Evolutionary conservation across 2,329 filamentous ascomycete species (phyloP), one percentile per base, ranked within the genome.

Genomic region (Ophiostoma tasmaniense): DNA sequence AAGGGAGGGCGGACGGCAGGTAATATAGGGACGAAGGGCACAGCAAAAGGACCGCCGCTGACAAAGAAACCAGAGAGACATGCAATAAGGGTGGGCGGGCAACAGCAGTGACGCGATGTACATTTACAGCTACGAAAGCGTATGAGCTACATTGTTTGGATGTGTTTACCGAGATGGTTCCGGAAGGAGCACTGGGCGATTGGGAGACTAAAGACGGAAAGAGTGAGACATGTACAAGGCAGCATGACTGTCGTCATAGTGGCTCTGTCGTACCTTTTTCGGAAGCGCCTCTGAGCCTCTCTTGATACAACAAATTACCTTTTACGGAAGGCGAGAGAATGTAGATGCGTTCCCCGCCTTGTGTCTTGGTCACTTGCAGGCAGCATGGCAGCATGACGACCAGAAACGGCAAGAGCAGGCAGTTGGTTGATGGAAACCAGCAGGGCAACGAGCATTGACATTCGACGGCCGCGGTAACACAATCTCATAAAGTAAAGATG

Each of bases 11-110:
- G 66, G 33, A n/a, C 22, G 45, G 42, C 50, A 59, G 30, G n/a
- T 67, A 67, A 67, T 67, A 67, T 67, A 67, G 50, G 64, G 42
- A 37, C 20, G 35, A 30, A 1, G 13, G n/a, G 22, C 64, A 45
- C n/a, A 22, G 64, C 17, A 37, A 64, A 64, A 64, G 61, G 33
- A 37, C 61, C 33, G 61, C 11, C 61, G 30, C 33, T 64, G 61
- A 64, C 61, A 37, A 64, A 64, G 42, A 22, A 37, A 11, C 33
- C 5, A 33, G 33, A 33, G 33, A 33, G 3, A 33, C 39, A 20
- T 8, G 39, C 25, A 42, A 14, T 1, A 50, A 45, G 28, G 42
- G 65, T 61, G 55, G 55, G 25, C 30, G 55, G 25, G 55, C 55
- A 61, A 61, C 25, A 33, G 33, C 33, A 33, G 33, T 33, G 25